Evolutionary conservation across 2,329 filamentous ascomycete genomes (phyloP).

Genomic region (Colletotrichum limetticola): DNA sequence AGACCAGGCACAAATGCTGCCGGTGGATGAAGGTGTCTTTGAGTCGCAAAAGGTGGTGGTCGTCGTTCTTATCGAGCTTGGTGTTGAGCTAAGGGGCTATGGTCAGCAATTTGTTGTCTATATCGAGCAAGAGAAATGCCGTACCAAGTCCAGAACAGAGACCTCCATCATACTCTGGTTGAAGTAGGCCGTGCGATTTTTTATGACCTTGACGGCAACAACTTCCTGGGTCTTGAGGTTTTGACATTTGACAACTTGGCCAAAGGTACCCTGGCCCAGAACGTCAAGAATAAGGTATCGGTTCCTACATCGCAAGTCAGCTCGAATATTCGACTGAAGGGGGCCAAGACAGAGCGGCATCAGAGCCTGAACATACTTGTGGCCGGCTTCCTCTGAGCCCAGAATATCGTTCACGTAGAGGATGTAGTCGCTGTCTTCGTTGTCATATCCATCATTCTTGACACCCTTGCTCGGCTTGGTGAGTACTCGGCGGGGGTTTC

Average conservation of each 20-base stretch:
- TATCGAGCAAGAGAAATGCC: constrained; percentile 39
- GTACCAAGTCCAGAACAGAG: constrained; percentile 91
- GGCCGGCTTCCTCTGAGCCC: constrained; percentile 95
- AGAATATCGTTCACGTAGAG: constrained; percentile 99
- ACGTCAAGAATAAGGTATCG: constrained; percentile 98
- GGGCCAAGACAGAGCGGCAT: background rate
- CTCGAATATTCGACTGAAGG: constrained; percentile 17
- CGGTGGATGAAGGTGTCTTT: constrained; percentile 99
- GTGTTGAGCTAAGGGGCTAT: constrained; percentile 80
- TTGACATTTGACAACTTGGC: constrained; percentile 98
- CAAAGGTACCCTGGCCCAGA: constrained; percentile 95
- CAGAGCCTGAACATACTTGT: constrained; percentile 74
- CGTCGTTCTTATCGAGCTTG: constrained; percentile 98
- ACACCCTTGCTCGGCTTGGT: constrained; percentile 98
- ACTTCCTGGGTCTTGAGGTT: constrained; percentile 99
- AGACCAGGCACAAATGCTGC: constrained; percentile 95
- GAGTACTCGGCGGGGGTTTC: constrained; percentile 93
- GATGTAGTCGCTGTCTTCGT: constrained; percentile 99
- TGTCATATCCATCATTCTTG: constrained; percentile 99
- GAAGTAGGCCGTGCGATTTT: constrained; percentile 98
- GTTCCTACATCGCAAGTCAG: constrained; percentile 66
- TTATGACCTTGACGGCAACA: constrained; percentile 98
- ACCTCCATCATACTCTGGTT: constrained; percentile 99
- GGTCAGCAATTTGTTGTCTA: constrained; percentile 7
- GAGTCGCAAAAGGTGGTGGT: constrained; percentile 92